Percentiles rank a stretch among this genome's conserved stretches.
These are phyloP conservation scores for Coemansia guatemalensis DNA, from an alignment of 192 early-diverging fungal genomes.

Conservation along the genomic window DNA sequence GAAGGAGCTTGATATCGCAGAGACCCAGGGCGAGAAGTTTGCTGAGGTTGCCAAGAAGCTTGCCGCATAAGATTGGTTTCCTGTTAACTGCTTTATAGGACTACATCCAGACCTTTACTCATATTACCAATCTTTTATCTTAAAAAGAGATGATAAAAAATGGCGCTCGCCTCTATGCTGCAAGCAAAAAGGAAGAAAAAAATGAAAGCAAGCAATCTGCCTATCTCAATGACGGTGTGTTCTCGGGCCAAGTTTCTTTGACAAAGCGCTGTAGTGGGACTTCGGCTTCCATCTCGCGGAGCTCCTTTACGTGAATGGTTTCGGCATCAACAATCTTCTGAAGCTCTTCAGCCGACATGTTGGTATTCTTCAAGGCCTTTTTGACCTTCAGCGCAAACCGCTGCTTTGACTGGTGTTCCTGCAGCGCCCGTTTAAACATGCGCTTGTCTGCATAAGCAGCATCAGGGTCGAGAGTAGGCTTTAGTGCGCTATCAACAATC, in stretches of 20 bases:
- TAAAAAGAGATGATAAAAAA: no score
- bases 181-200: neutral
- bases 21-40: slow-evolving; percentile 62
- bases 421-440: slow-evolving; percentile 37
- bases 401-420: slow-evolving; percentile 28
- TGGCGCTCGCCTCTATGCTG: no score
- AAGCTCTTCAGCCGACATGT: slow-evolving; percentile 32
- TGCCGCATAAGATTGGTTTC: slow-evolving; percentile 18
- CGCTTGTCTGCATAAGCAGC: slow-evolving; percentile 29
- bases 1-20: slow-evolving; percentile 65
- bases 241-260: slow-evolving; percentile 46
- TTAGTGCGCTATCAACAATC: slow-evolving; percentile 31
- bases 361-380: slow-evolving; percentile 38
- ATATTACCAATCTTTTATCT: neutral
- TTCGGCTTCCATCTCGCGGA: slow-evolving; percentile 18
- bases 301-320: slow-evolving; percentile 19
- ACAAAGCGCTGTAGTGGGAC: slow-evolving; percentile 37
- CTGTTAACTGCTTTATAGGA: neutral
- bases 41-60: slow-evolving; percentile 55
- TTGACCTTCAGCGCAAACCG: slow-evolving; percentile 38
- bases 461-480: slow-evolving; percentile 17
- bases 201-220: neutral
- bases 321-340: slow-evolving; percentile 47
- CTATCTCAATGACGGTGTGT: slow-evolving; percentile 35
- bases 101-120: neutral